Conservation (phyloP, 2,329 filamentous ascomycete genomes). For the Balansia obtecta region DNA sequence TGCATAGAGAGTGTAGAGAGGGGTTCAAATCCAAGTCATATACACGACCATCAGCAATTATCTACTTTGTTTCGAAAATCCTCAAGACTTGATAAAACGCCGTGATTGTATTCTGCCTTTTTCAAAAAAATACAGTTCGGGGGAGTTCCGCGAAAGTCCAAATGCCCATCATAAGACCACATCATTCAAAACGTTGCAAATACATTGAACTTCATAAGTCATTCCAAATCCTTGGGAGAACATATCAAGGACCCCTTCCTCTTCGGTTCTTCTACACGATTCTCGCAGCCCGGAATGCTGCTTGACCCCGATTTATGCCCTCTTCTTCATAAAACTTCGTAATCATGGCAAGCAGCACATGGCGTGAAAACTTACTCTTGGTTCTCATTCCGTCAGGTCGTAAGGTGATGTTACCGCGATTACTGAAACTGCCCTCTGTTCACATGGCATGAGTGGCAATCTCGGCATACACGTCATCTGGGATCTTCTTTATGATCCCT, state of each 20-base stretch:
- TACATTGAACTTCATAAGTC: background rate
- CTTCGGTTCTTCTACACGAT: background rate
- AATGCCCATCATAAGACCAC: too few relatives aligned
- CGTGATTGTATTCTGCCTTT: background rate
- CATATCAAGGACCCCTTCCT: background rate
- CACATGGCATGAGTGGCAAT: conserved; percentile 77
- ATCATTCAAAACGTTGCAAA: too few relatives aligned
- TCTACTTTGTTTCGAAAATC: background rate
- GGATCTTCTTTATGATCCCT: conserved; percentile 78
- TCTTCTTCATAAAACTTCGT: background rate
- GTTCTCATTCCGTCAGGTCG: too few relatives aligned
- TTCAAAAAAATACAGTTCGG: too few relatives aligned
- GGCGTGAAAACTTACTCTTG: too few relatives aligned
- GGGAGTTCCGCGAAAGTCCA: too few relatives aligned
- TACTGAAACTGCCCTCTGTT: background rate
- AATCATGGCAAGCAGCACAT: background rate
- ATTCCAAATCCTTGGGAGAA: background rate
- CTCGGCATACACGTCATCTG: conserved; percentile 79
- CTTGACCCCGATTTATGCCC: background rate
- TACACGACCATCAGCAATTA: background rate
- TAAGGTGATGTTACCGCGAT: too few relatives aligned
- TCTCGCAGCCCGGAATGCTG: too few relatives aligned
- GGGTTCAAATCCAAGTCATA: background rate
- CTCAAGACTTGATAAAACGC: too few relatives aligned
- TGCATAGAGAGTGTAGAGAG: background rate